Base-by-base conservation (phyloP, 2,329 filamentous ascomycete genomes). In the Coleophoma eucalyptorum region DNA sequence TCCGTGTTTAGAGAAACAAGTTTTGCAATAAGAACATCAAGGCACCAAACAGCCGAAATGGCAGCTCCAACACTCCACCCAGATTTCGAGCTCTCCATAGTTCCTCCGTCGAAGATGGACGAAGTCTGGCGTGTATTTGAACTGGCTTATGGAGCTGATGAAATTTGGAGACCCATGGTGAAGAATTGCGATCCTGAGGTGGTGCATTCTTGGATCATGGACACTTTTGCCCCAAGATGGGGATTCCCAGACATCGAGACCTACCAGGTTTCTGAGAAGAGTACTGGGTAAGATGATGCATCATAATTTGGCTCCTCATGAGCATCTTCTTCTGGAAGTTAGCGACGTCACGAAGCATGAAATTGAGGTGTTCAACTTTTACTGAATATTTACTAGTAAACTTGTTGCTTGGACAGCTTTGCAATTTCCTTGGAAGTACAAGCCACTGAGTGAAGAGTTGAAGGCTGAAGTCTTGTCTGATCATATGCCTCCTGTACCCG, bases 401-500 rank as follows among this genome's bases (percentile, higher is more conserved):
- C 55, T 58, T 37, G 54, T 50, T 31, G 58, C 52, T 7, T 61
- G 54, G 53, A 57, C 56, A 15, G 51, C 47, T 19, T 45, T 62
- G 4, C 50, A 57, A 35, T 52, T 19, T 40, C 60, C 60, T 3
- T 62, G 60, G 58, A 55, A 56, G 38, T 40, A 52, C 26, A 34
- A 33, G n/a, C 19, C 37, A 4, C 56, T 62, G 52, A 55, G 47
- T 11, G 45, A 34, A 3, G 54, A 59, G 38, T 26, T 52, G 18
- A 58, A 56, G 41, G 34, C 16, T 2, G 20, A 43, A 16, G 52
- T 48, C 10, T 16, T 35, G 8, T 45, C 42, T 13, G 19, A 51
- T 18, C 50, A 52, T 11, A 12, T 52, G 20, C 55, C 58, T 2
- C 54, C 56, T 5, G 7, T 45, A 11, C 42, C 52, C 5, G 48